Evolutionary conservation across 306 rosid genomes (phyloP).

Genomic region (Lathyrus sativus): DNA sequence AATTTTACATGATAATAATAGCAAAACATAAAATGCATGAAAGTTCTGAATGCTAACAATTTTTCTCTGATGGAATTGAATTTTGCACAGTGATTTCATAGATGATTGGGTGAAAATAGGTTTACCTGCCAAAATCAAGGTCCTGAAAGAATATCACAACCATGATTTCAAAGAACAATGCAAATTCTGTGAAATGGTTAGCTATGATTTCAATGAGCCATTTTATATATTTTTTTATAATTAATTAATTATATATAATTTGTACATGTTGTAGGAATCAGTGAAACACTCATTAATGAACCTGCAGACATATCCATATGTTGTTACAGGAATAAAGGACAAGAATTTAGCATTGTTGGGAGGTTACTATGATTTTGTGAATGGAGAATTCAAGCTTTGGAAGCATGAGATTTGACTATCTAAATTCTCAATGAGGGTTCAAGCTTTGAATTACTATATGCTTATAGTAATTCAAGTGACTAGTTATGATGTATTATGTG

Average conservation of each 20-base stretch:
- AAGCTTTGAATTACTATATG: background rate
- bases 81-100: constrained; percentile 64
- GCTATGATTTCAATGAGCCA: background rate
- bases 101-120: constrained; percentile 77
- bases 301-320: constrained; percentile 58
- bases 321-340: constrained; percentile 34
- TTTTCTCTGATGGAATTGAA: constrained; percentile 21
- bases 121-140: constrained; percentile 50
- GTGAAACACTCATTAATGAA: constrained; percentile 61
- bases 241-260: background rate
- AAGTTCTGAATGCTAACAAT: background rate
- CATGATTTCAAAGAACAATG: constrained; percentile 26
- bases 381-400: constrained; percentile 60
- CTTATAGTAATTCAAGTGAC: constrained; percentile 1
- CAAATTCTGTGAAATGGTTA: constrained; percentile 53
- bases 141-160: constrained; percentile 25
- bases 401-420: constrained; percentile 22
- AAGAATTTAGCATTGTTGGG: constrained; percentile 43
- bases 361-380: constrained; percentile 65
- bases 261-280: constrained; percentile 51
- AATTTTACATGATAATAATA: background rate
- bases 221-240: background rate
- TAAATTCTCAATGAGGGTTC: background rate
- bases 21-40: background rate
- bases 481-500: background rate